Conservation (phyloP, 2,329 filamentous ascomycete genomes). For the Pseudogymnoascus sp. region DNA sequence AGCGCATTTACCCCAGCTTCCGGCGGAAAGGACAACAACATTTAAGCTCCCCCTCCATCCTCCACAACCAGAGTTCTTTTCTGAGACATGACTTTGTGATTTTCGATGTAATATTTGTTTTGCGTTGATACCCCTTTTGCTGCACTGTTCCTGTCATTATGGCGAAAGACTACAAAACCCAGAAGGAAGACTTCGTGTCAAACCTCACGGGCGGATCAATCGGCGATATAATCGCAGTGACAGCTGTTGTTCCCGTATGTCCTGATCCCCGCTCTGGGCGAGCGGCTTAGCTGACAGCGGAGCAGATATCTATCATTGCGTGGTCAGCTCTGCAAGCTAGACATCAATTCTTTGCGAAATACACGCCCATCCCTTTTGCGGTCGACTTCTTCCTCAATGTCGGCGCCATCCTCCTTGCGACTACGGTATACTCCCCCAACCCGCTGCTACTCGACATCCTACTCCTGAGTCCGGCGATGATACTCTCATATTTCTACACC, state of each 20-base stretch:
- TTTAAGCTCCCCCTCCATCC: background rate
- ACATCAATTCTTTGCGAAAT: slow-evolving; percentile 73
- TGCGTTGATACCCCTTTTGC: background rate
- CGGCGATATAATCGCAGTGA: slow-evolving; percentile 79
- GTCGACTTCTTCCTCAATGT: slow-evolving; percentile 87
- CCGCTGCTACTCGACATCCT: slow-evolving; percentile 68
- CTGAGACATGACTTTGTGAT: background rate
- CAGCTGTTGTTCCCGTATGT: slow-evolving; percentile 74
- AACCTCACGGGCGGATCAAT: slow-evolving; percentile 77
- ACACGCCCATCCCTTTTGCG: slow-evolving; percentile 57
- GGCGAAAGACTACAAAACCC: slow-evolving; percentile 67
- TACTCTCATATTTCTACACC: slow-evolving; percentile 42
- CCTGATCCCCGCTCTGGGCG: slow-evolving; percentile 13
- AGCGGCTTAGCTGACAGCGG: slow-evolving; percentile 21
- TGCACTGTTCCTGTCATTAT: slow-evolving; percentile 15
- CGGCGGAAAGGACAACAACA: slow-evolving; percentile 1
- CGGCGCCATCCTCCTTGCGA: slow-evolving; percentile 70
- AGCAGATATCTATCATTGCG: slow-evolving; percentile 68
- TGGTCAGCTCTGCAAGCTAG: slow-evolving; percentile 86
- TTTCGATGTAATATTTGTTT: slow-evolving; percentile 3
- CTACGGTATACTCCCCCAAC: slow-evolving; percentile 71
- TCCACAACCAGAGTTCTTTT: background rate
- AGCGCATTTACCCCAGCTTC: slow-evolving; percentile 4
- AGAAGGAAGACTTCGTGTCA: slow-evolving; percentile 94
- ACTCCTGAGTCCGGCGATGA: slow-evolving; percentile 60